These are phyloP conservation scores for Pseudoscleropodium purum DNA, from an alignment of 225 moss, liverwort and hornwort species.

Conservation along the genomic window DNA sequence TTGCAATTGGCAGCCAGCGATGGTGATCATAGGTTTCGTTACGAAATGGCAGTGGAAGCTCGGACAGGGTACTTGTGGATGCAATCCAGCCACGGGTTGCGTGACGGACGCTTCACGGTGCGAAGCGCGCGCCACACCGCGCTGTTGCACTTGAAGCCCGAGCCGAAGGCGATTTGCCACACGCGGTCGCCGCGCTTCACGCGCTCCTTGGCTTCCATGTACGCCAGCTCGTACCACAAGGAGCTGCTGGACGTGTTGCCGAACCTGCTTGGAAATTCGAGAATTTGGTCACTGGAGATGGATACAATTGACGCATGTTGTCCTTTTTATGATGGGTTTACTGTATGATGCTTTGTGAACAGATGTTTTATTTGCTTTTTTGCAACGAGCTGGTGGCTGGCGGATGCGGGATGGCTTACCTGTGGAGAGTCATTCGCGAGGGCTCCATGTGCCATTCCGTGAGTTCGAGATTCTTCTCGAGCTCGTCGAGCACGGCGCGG, in stretches of 20 bases:
- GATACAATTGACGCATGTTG: neutral
- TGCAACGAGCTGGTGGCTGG: neutral
- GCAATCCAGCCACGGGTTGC: conserved; percentile 29
- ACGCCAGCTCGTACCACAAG: conserved; percentile 40
- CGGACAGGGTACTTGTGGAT: conserved; percentile 17
- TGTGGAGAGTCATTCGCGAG: conserved; percentile 43
- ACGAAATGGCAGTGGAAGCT: neutral
- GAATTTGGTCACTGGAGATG: neutral
- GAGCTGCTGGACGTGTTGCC: conserved; percentile 52
- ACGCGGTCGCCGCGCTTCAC: conserved; percentile 37
- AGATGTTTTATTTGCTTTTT: neutral
- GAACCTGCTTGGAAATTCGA: conserved; percentile 1
- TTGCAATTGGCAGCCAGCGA: neutral
- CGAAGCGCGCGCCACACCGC: conserved; percentile 40
- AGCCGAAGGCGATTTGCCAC: conserved; percentile 49
- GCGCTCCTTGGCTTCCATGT: conserved; percentile 37
- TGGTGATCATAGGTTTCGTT: neutral
- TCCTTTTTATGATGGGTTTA: neutral
- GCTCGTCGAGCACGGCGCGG: conserved; percentile 44
- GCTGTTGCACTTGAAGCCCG: conserved; percentile 50
- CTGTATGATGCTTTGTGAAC: neutral
- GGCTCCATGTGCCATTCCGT: conserved; percentile 52
- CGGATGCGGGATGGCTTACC: neutral
- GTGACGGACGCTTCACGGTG: conserved; percentile 19
- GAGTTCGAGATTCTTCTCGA: conserved; percentile 46